Base-by-base conservation (phyloP, 2,329 filamentous ascomycete genomes). In the Exophiala lecanii-corni region DNA sequence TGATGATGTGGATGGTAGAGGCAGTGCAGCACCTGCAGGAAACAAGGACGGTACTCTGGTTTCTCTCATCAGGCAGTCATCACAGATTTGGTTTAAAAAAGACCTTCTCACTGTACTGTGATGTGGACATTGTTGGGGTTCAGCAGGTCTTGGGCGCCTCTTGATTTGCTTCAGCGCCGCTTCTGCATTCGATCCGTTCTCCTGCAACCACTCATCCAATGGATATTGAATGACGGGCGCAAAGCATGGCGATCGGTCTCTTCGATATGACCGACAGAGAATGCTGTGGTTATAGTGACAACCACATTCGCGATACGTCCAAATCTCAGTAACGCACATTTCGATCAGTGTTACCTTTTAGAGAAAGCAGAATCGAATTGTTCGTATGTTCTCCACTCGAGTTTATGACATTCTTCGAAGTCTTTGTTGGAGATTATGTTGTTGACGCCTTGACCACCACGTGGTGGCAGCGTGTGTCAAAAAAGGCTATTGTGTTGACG, bases 51-150 rank as follows among this genome's bases (percentile, higher is more conserved):
- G 12, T 12, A 26, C 12, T 6, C 12, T 26, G 9, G 47, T 25
- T 19, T 51, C 50, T 31, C 44, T 37, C 9, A 50, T 31, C 7
- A 56, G 36, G 37, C 54, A 56, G 20, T 54, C 48, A 17, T 56
- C 53, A 34, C 53, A 56, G 23, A 56, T 50, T 10, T 48, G 54
- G 26, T 56, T 54, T 9, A 55, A 39, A 25, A 56, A 56, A n/a
- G 44, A 42, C 31, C 41, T 50, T 17, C 51, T 21, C n/a, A 52
- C 46, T 5, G 28, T 42, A 9, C 19, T 25, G 34, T 47, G 48
- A 18, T 41, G 18, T n/a, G 50, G 41, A 36, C 53, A 55, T 10
- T 47, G 17, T 18, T 34, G 39, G 5, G 44, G 41, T 25, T 48
- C 41, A 6, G 37, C 9, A 19, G 36, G 28, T 18, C 35, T 47